Conservation (phyloP, 495 filamentous ascomycete genomes). For the Aspergillus egyptiacus region DNA sequence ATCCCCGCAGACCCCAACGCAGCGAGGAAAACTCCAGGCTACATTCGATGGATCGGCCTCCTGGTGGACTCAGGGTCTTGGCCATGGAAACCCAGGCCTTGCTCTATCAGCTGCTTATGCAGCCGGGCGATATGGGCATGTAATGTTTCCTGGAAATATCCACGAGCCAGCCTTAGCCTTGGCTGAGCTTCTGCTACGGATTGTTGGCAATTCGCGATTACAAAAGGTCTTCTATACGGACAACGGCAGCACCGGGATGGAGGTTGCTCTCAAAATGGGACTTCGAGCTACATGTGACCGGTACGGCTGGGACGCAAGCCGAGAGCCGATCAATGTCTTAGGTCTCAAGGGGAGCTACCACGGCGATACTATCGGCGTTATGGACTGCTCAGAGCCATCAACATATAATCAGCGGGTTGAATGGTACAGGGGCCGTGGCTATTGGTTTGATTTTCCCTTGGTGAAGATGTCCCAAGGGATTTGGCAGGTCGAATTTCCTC, state of each 20-base stretch:
- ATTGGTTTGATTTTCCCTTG: slow-evolving; percentile 70
- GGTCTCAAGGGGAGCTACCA: slow-evolving; percentile 74
- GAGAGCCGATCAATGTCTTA: slow-evolving; percentile 55
- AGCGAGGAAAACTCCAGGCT: slow-evolving; percentile 38
- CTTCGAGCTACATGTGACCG: slow-evolving; percentile 55
- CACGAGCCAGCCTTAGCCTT: slow-evolving; percentile 65
- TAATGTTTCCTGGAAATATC: slow-evolving; percentile 72
- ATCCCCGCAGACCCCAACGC: slow-evolving; percentile 8
- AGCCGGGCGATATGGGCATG: slow-evolving; percentile 76
- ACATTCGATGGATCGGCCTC: slow-evolving; percentile 75
- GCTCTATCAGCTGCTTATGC: slow-evolving; percentile 68
- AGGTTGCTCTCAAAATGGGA: slow-evolving; percentile 78
- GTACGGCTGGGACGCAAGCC: slow-evolving; percentile 55
- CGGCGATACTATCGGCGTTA: slow-evolving; percentile 75
- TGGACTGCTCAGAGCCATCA: slow-evolving; percentile 70
- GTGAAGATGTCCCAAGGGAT: slow-evolving; percentile 56
- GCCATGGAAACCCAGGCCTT: slow-evolving; percentile 63
- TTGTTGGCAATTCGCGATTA: slow-evolving; percentile 53
- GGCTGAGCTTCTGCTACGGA: slow-evolving; percentile 52
- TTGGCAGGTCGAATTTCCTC: slow-evolving; percentile 57
- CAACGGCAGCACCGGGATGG: slow-evolving; percentile 72
- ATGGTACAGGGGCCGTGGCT: slow-evolving; percentile 68
- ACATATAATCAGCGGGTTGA: slow-evolving; percentile 69
- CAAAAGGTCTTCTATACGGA: slow-evolving; percentile 69
- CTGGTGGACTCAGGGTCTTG: slow-evolving; percentile 83